Conservation (phyloP, 73 alveolate genomes). For the Durusdinium trenchii region DNA sequence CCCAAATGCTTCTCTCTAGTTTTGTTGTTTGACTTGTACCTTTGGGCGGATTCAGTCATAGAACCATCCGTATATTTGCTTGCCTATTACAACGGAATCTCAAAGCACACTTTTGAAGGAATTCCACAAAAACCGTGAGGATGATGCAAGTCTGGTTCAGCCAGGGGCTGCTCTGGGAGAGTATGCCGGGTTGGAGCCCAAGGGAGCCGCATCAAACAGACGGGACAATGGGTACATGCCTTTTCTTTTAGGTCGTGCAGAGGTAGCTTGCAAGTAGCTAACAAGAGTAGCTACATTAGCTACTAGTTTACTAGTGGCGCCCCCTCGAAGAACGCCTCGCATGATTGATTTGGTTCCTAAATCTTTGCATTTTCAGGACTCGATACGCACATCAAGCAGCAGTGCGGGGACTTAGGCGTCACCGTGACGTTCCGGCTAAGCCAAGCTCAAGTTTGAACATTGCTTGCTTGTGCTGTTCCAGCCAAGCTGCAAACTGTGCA, state of each 20-base stretch:
- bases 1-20: neutral
- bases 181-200: conserved; percentile 38
- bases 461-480: neutral
- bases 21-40: neutral
- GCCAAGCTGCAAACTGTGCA: too few relatives aligned
- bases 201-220: neutral
- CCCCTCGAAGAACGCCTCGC: too few relatives aligned
- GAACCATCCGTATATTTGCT: neutral
- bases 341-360: too few relatives aligned
- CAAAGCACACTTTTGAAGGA: neutral
- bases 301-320: too few relatives aligned
- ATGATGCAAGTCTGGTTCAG: conserved; percentile 77
- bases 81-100: neutral
- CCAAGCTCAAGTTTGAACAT: too few relatives aligned
- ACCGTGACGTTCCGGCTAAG: too few relatives aligned
- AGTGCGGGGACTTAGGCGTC: too few relatives aligned
- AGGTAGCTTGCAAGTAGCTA: too few relatives aligned
- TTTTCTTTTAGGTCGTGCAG: too few relatives aligned
- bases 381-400: conserved; percentile 73
- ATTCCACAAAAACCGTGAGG: neutral
- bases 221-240: too few relatives aligned
- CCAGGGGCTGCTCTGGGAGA: conserved; percentile 35
- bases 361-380: too few relatives aligned
- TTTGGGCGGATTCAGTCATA: neutral
- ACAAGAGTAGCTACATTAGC: too few relatives aligned